These are phyloP conservation scores for Verticillium klebahnii DNA, from an alignment of 2,329 filamentous ascomycete genomes.

Conservation along the genomic window DNA sequence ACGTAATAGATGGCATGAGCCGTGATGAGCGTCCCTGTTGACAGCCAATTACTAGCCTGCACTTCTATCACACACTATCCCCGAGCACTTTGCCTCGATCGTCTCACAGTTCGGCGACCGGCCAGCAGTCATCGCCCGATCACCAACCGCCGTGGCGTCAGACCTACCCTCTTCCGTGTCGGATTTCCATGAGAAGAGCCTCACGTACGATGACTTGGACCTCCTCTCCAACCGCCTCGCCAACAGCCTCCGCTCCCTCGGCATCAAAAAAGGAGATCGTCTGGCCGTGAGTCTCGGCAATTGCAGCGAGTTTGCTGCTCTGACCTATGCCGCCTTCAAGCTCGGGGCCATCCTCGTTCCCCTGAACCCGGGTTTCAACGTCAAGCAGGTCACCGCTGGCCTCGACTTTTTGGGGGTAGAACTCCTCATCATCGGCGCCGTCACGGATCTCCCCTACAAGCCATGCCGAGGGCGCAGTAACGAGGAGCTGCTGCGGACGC, in stretches of 20 bases:
- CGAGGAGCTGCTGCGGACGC: constrained; percentile 36
- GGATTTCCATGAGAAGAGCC: constrained; percentile 54
- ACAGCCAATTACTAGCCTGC: constrained; percentile 46
- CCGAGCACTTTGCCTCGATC: constrained; percentile 64
- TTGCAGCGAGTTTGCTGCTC: constrained; percentile 73
- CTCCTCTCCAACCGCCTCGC: constrained; percentile 71
- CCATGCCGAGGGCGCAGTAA: constrained; percentile 51
- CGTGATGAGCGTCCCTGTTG: background rate
- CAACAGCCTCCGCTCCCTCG: constrained; percentile 61
- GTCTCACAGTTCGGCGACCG: constrained; percentile 62
- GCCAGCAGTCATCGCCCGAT: constrained; percentile 50
- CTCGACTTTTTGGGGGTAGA: constrained; percentile 69
- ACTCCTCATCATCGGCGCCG: constrained; percentile 77
- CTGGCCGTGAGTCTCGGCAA: constrained; percentile 88
- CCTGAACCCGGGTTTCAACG: constrained; percentile 85
- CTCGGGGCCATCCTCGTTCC: constrained; percentile 93
- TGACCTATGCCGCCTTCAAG: constrained; percentile 90
- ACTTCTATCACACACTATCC: constrained; percentile 63
- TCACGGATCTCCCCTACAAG: constrained; percentile 75
- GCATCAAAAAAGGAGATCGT: constrained; percentile 76
- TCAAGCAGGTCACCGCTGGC: constrained; percentile 71
- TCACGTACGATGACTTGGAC: constrained; percentile 76
- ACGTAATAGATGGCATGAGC: background rate
- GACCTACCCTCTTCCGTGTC: constrained; percentile 42
- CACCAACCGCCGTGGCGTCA: constrained; percentile 26